Percentiles rank a stretch among this genome's conserved stretches.
These are phyloP conservation scores for Akebia trifoliata DNA, from an alignment of 164 flowering plant species.

Conservation along the genomic window DNA sequence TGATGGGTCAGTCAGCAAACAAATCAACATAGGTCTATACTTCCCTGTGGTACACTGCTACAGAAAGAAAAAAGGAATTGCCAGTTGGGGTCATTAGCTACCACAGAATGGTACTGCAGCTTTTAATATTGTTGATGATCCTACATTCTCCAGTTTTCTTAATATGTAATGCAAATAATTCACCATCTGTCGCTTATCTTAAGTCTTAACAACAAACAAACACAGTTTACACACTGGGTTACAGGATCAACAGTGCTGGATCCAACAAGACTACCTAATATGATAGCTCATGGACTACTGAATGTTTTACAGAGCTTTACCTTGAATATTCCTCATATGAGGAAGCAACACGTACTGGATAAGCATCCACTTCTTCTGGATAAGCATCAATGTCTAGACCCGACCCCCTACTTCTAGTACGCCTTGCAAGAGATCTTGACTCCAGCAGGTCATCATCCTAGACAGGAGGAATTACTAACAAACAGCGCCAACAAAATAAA, in stretches of 20 bases:
- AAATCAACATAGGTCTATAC: too few relatives aligned
- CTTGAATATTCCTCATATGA: slow-evolving; percentile 21
- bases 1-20: neutral
- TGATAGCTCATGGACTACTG: neutral
- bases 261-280: neutral
- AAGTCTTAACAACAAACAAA: too few relatives aligned
- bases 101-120: too few relatives aligned
- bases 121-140: too few relatives aligned
- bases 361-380: too few relatives aligned
- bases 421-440: slow-evolving; percentile 20
- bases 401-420: slow-evolving; percentile 13
- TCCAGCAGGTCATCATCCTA: slow-evolving; percentile 19
- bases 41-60: too few relatives aligned
- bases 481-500: neutral
- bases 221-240: neutral
- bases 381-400: too few relatives aligned
- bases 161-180: neutral
- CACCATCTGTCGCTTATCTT: neutral
- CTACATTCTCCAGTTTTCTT: too few relatives aligned
- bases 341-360: slow-evolving; percentile 9
- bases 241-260: neutral
- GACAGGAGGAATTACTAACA: slow-evolving; percentile 2
- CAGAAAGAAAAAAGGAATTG: too few relatives aligned
- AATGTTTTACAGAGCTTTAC: neutral
- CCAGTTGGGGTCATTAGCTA: too few relatives aligned